Evolutionary conservation across 208 protist genomes (phyloP).

Genomic region (Trichomonas tenax): DNA sequence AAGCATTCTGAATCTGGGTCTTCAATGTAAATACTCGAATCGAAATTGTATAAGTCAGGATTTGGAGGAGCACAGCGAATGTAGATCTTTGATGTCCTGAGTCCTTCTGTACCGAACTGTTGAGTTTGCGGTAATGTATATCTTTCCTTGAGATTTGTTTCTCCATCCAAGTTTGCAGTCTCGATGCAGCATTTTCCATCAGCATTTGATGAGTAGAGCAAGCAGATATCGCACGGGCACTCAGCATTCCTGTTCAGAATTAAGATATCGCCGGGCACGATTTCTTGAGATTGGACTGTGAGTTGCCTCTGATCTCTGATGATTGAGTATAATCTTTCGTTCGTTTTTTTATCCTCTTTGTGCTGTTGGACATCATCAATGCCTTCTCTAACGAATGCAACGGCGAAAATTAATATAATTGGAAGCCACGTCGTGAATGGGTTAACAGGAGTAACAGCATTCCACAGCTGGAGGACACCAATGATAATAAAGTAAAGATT

Average conservation of each 20-base stretch:
- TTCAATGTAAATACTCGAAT: conserved; percentile 36
- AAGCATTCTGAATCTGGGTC: not conserved
- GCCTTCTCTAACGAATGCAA: not conserved
- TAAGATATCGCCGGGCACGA: conserved; percentile 25
- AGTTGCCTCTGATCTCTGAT: not conserved
- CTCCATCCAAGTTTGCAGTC: conserved; percentile 26
- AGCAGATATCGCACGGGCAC: conserved; percentile 24
- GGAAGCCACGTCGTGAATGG: not conserved
- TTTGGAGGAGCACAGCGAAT: conserved; percentile 56
- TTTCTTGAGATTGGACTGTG: not conserved
- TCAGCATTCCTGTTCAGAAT: not conserved
- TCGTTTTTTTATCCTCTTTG: not conserved
- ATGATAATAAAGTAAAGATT: conserved; percentile 12
- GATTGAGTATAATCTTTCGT: not conserved
- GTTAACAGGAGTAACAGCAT: not conserved
- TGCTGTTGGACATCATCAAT: conserved; percentile 11
- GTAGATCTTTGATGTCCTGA: conserved; percentile 18
- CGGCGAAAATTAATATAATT: not conserved
- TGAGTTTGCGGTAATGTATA: not conserved
- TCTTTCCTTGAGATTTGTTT: not conserved
- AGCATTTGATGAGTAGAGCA: not conserved
- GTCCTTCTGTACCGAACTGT: not conserved
- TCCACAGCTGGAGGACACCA: not conserved
- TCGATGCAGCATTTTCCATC: conserved; percentile 20
- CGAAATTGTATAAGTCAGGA: conserved; percentile 63